These are phyloP conservation scores for Spinellus fusiger DNA, from an alignment of 192 early-diverging fungal genomes.

Conservation along the genomic window DNA sequence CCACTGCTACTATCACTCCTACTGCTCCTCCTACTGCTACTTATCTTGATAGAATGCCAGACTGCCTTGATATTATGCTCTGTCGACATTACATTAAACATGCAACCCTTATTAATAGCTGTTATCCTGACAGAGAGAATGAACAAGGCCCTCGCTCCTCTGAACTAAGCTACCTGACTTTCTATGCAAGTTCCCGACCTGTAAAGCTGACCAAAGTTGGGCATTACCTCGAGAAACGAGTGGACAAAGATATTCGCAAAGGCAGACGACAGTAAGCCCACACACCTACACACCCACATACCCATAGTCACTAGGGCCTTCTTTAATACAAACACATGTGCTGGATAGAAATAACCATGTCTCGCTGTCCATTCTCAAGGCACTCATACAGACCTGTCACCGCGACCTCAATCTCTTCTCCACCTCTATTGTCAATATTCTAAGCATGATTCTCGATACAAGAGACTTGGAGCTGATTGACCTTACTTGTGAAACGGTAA, in stretches of 20 bases:
- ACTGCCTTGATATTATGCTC: neutral
- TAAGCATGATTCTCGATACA: constrained; percentile 52
- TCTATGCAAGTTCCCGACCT: constrained; percentile 83
- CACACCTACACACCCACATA: neutral
- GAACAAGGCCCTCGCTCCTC: constrained; percentile 71
- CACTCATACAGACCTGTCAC: constrained; percentile 65
- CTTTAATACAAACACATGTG: neutral
- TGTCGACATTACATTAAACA: constrained; percentile 57
- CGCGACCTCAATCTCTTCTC: constrained; percentile 78
- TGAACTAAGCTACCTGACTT: constrained; percentile 81
- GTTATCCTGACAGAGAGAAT: constrained; percentile 59
- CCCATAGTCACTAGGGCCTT: neutral
- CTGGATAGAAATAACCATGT: constrained; percentile 53
- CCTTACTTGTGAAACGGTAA: constrained; percentile 55
- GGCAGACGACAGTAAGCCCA: constrained; percentile 51
- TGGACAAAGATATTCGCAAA: constrained; percentile 59
- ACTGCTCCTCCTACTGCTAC: no score
- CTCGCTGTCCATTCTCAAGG: constrained; percentile 69
- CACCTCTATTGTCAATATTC: constrained; percentile 65
- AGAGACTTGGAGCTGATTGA: constrained; percentile 55
- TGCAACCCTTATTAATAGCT: constrained; percentile 70
- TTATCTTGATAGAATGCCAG: no score
- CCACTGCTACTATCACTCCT: no score
- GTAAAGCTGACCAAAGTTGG: constrained; percentile 91
- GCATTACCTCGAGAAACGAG: constrained; percentile 66